Conservation (phyloP, 2,329 filamentous ascomycete species). For the Aspergillus pseudoterreus region DNA sequence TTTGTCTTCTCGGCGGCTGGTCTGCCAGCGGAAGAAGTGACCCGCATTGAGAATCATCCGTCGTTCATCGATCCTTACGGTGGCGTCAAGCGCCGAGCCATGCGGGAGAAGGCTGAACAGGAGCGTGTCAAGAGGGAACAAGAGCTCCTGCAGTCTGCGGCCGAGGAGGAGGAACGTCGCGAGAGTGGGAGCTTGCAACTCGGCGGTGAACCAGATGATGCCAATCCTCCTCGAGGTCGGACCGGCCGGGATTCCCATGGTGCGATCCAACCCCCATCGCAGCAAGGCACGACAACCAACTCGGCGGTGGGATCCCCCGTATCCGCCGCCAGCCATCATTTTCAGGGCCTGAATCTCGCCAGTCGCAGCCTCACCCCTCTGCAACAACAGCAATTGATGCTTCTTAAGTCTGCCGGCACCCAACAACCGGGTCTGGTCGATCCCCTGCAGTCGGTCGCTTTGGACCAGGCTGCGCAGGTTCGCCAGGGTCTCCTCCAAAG, state of each 20-base stretch:
- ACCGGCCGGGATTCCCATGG: slow-evolving; percentile 58
- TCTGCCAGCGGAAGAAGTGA: slow-evolving; percentile 47
- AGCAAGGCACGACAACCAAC: slow-evolving; percentile 53
- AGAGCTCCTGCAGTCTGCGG: slow-evolving; percentile 47
- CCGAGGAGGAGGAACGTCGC: slow-evolving; percentile 66
- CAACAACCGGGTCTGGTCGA: slow-evolving; percentile 57
- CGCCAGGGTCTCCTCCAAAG: slow-evolving; percentile 44
- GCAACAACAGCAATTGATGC: slow-evolving; percentile 69
- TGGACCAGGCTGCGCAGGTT: slow-evolving; percentile 43
- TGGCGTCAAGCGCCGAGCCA: slow-evolving; percentile 73
- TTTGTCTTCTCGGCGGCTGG: slow-evolving; percentile 51
- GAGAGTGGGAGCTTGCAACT: slow-evolving; percentile 85
- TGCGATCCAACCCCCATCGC: slow-evolving; percentile 72
- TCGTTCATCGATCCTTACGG: slow-evolving; percentile 80
- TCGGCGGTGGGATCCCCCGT: slow-evolving; percentile 41
- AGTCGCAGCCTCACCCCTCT: slow-evolving; percentile 75
- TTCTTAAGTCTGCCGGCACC: slow-evolving; percentile 57
- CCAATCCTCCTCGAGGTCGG: slow-evolving; percentile 48
- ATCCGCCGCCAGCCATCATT: slow-evolving; percentile 39
- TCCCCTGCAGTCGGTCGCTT: slow-evolving; percentile 33
- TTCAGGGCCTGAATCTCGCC: slow-evolving; percentile 58
- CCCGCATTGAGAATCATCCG: slow-evolving; percentile 59
- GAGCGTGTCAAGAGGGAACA: slow-evolving; percentile 54
- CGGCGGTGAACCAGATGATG: slow-evolving; percentile 87
- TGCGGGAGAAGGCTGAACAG: slow-evolving; percentile 69